Evolutionary conservation across 2,329 filamentous ascomycete species (phyloP).

Genomic region (Fusarium sp.): DNA sequence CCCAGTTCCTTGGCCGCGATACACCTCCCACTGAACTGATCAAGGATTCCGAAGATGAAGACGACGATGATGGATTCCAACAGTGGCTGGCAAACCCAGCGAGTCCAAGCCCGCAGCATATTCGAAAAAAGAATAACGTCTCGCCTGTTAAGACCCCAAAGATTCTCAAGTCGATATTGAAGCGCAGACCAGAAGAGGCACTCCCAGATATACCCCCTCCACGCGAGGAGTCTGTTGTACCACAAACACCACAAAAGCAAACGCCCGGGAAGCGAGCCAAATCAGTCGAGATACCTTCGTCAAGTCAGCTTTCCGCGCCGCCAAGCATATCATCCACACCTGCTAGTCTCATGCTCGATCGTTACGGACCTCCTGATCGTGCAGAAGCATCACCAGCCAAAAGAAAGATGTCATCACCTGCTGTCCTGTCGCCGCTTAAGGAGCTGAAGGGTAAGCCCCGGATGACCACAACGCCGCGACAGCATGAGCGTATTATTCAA

Average conservation of each 20-base stretch:
- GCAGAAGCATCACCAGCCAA: constrained; percentile 53
- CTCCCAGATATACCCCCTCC: background rate
- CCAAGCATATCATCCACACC: constrained; percentile 55
- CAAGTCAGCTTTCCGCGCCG: constrained; percentile 52
- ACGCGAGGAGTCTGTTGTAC: constrained; percentile 52
- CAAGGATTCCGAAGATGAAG: constrained; percentile 55
- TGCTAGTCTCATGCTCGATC: constrained; percentile 54
- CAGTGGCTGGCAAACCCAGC: constrained; percentile 49
- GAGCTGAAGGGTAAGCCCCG: constrained; percentile 39
- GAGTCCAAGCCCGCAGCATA: constrained; percentile 44
- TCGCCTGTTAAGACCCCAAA: constrained; percentile 30
- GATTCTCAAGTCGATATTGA: constrained; percentile 34
- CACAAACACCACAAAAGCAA: constrained; percentile 56
- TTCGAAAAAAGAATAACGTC: constrained; percentile 5
- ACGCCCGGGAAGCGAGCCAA: constrained; percentile 52
- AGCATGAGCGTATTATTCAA: constrained; percentile 54
- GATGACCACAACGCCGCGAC: constrained; percentile 32
- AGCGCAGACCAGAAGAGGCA: constrained; percentile 16
- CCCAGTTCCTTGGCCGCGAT: constrained; percentile 51
- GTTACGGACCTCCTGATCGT: constrained; percentile 52
- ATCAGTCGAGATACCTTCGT: constrained; percentile 58
- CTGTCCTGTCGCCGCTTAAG: constrained; percentile 36
- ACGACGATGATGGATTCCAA: constrained; percentile 47
- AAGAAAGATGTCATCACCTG: constrained; percentile 48
- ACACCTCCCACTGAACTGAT: constrained; percentile 40